Evolutionary conservation across 129 eudicot species (phyloP).

Genomic region (Deinandra increscens): DNA sequence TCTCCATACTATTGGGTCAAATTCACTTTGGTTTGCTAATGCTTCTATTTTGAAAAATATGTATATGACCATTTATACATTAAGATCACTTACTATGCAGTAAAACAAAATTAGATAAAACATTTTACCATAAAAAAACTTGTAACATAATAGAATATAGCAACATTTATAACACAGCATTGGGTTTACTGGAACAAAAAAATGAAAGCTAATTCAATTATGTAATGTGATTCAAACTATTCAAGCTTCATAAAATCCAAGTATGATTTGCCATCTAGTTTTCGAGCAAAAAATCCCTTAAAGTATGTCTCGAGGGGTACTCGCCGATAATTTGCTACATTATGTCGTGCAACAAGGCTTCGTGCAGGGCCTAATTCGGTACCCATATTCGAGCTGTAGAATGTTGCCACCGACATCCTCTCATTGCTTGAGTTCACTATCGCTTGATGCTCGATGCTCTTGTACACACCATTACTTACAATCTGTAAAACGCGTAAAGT

Average conservation of each 20-base stretch:
- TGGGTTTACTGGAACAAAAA: not conserved
- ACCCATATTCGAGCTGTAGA: conserved; percentile 42
- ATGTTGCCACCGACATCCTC: conserved; percentile 64
- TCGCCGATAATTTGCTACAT: conserved; percentile 41
- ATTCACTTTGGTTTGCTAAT: too few relatives aligned
- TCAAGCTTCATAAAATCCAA: conserved; percentile 47
- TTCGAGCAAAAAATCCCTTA: conserved; percentile 48
- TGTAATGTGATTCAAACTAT: conserved; percentile 13
- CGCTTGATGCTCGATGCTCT: conserved; percentile 66
- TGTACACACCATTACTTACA: conserved; percentile 62
- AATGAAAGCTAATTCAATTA: not conserved
- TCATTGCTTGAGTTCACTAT: conserved; percentile 46
- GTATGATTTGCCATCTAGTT: conserved; percentile 58
- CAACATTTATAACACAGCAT: not conserved
- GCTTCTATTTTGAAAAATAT: too few relatives aligned
- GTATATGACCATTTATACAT: too few relatives aligned
- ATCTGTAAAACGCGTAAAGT: conserved; percentile 31
- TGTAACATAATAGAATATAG: not conserved
- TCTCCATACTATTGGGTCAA: too few relatives aligned
- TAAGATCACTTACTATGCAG: too few relatives aligned
- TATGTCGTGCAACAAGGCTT: conserved; percentile 43
- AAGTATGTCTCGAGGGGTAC: conserved; percentile 43
- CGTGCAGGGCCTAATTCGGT: conserved; percentile 67
- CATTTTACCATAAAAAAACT: not conserved
- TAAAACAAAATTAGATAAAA: too few relatives aligned